A percentile compares a stretch with the other conserved stretches of the same genome.
These are phyloP conservation scores for Ophiosphaerella korrae DNA, from an alignment of 2,329 filamentous ascomycete species.

Conservation along the genomic window DNA sequence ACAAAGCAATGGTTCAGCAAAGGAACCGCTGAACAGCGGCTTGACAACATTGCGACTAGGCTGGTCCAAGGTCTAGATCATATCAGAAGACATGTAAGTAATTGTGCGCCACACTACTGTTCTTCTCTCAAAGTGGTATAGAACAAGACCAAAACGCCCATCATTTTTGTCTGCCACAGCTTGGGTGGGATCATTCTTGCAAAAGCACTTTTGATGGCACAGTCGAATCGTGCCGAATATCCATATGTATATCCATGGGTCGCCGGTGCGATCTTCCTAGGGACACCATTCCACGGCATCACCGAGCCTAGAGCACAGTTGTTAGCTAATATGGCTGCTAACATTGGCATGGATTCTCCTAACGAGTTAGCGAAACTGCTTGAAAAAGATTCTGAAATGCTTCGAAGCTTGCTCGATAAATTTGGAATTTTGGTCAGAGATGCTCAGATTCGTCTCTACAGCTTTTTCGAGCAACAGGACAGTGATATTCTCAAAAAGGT, in stretches of 20 bases:
- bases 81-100: constrained; percentile 19
- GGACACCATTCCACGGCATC: constrained; percentile 26
- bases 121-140: constrained; percentile 10
- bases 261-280: constrained; percentile 28
- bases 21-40: constrained; percentile 31
- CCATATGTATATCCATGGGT: constrained; percentile 27
- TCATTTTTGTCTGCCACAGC: constrained; percentile 38
- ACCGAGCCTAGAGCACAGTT: constrained; percentile 24
- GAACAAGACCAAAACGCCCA: constrained; percentile 28
- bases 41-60: constrained; percentile 33
- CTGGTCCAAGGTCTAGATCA: constrained; percentile 25
- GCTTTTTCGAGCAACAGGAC: constrained; percentile 27
- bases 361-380: constrained; percentile 22
- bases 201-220: constrained; percentile 22
- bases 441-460: constrained; percentile 25
- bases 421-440: constrained; percentile 22
- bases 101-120: not conserved
- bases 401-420: constrained; percentile 19
- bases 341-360: constrained; percentile 18
- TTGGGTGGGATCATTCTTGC: constrained; percentile 36
- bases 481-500: constrained; percentile 19
- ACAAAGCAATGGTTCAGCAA: constrained; percentile 38
- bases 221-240: constrained; percentile 18
- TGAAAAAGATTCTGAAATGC: constrained; percentile 22
- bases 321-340: constrained; percentile 24